Base-by-base conservation (phyloP, 441 rosid species). In the Breynia disticha region DNA sequence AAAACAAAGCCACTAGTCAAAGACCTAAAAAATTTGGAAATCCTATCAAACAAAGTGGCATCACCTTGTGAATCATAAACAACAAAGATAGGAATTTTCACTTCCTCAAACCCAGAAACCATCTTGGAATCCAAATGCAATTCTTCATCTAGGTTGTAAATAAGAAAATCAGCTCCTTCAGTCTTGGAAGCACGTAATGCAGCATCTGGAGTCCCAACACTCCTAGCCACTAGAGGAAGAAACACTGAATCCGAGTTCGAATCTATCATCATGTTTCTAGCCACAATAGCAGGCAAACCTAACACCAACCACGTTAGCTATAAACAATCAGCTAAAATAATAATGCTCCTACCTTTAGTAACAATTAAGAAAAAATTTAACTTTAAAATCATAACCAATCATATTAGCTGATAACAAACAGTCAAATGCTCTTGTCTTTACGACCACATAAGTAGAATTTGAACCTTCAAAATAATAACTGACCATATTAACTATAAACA, bases 101-200 rank as follows among this genome's bases (percentile, higher is more conserved):
- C 87, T 65, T 76, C 71, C 54, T 67, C 65, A 28, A 74, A 68
- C 60, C 77, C 75, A 21, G 81, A 64, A 54, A 63, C 69, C 32
- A 58, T 48, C 46, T 66, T 55, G 47, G 47, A 47, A 71, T 75
- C 75, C 20, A 62, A 57, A 56, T 56, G 54, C 52, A 66, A 52
- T 54, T 67, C 84, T 62, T 59, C 73, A 39, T 55, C 63, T 50
- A 69, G 47, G 59, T 48, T 62, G 59, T 71, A 81, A 54, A 93
- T 74, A 43, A 93, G 80, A 61, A 93, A 89, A 83, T 88, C 97
- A 75, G 91, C 97, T 67, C 98, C 97, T 66, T 93, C 98, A 16
- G 88, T 79, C 66, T 48, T 80, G 46, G 96, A 73, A 13, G 95
- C 97, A 58, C 53, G 63, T 14, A 73, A 52, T 17, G 97, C 94